A percentile compares a stretch with the other conserved stretches of the same genome.
Evolutionary conservation across 1,284 basidiomycete genomes (phyloP).

Genomic region (Moesziomyces sp.): DNA sequence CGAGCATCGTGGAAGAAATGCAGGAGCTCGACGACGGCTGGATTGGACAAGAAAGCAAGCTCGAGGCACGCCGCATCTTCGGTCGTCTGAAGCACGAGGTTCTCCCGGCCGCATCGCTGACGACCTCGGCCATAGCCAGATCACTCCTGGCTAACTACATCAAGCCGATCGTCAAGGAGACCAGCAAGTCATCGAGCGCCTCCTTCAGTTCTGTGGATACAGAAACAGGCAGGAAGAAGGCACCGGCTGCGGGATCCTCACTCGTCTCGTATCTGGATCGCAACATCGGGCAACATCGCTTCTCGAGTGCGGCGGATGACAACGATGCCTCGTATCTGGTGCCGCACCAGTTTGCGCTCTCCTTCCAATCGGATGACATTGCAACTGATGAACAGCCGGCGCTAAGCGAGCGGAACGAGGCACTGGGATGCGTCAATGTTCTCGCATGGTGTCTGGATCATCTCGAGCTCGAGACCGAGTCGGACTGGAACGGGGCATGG

Average conservation of each 20-base stretch:
- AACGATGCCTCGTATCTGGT: slow-evolving; percentile 17
- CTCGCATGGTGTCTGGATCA: slow-evolving; percentile 19
- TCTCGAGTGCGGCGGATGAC: slow-evolving; percentile 21
- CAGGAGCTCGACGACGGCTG: slow-evolving; percentile 15
- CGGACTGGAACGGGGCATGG: slow-evolving; percentile 35
- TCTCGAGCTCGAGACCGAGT: slow-evolving; percentile 6
- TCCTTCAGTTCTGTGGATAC: slow-evolving; percentile 18
- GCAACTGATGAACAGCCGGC: neutral
- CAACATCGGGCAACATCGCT: slow-evolving; percentile 28
- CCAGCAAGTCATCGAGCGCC: slow-evolving; percentile 11
- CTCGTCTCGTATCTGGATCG: slow-evolving; percentile 27
- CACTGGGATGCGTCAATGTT: slow-evolving; percentile 35
- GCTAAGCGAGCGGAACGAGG: slow-evolving; percentile 22
- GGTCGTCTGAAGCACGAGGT: neutral
- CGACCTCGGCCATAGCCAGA: slow-evolving; percentile 5
- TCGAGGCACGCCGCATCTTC: neutral
- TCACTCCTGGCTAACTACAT: slow-evolving; percentile 28
- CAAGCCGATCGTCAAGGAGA: slow-evolving; percentile 31
- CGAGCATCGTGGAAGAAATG: neutral
- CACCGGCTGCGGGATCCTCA: slow-evolving; percentile 6
- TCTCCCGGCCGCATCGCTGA: neutral
- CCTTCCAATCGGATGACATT: neutral
- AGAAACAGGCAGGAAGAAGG: slow-evolving; percentile 18
- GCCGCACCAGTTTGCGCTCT: slow-evolving; percentile 11
- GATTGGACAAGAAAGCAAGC: neutral